phyloP scores from a whole-genome alignment of 805 yeast species.

The Kodamaea kakaduensis region DNA sequence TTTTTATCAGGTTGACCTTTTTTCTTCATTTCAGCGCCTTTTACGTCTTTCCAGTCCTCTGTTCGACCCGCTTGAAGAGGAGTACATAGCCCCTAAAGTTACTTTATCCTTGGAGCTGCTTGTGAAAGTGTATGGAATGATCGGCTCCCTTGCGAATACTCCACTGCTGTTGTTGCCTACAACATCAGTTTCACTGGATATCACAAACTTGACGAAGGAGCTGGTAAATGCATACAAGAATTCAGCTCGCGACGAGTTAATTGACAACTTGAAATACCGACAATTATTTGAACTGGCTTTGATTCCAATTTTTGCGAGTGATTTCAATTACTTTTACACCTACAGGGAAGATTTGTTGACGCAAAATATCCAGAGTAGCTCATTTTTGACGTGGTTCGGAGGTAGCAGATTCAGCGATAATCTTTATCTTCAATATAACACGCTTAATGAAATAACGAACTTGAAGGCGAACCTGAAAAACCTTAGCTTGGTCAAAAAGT shows the following conservation, averaged over 20 bases:
- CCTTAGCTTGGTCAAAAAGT: slow-evolving; percentile 11
- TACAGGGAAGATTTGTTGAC: slow-evolving; percentile 16
- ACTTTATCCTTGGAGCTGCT: slow-evolving; percentile 25
- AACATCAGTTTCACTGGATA: slow-evolving; percentile 22
- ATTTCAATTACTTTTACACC: slow-evolving; percentile 21
- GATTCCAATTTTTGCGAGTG: slow-evolving; percentile 22
- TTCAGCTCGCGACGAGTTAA: slow-evolving; percentile 12
- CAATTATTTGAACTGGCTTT: slow-evolving; percentile 16
- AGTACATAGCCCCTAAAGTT: slow-evolving; percentile 17
- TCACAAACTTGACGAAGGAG: slow-evolving; percentile 20
- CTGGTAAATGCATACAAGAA: slow-evolving; percentile 21
- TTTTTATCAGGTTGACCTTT: slow-evolving; percentile 23
- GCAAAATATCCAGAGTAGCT: slow-evolving; percentile 18
- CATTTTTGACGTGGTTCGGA: slow-evolving; percentile 33
- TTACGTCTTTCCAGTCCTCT: slow-evolving; percentile 14
- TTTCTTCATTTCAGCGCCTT: slow-evolving; percentile 17
- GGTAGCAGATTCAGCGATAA: slow-evolving; percentile 21
- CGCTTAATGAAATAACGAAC: slow-evolving; percentile 16
- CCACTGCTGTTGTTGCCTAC: slow-evolving; percentile 20
- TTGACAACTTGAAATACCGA: slow-evolving; percentile 11
- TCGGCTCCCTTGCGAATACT: slow-evolving; percentile 22
- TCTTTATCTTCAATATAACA: slow-evolving; percentile 7
- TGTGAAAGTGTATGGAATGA: slow-evolving; percentile 22
- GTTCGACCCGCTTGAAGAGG: slow-evolving; percentile 7
- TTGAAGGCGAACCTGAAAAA: slow-evolving; percentile 8